Conservation (phyloP, 306 rosid genomes). For the Vigna trinervia region DNA sequence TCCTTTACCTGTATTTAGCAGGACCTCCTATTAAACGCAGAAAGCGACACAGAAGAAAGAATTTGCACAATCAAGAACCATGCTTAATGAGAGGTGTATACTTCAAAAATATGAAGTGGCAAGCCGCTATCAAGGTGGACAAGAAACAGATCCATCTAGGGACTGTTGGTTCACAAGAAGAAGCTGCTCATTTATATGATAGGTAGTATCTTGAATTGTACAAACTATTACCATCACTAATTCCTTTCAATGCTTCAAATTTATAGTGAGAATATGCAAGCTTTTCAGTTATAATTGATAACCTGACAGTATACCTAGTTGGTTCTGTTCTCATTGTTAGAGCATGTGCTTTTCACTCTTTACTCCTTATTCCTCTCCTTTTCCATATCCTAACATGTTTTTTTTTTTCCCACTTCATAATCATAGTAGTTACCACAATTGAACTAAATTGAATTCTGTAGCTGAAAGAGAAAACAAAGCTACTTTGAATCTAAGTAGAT, state of each 20-base stretch:
- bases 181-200: conserved; percentile 91
- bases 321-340: conserved; percentile 3
- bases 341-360: background rate
- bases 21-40: conserved; percentile 88
- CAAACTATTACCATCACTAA: background rate
- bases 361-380: conserved; percentile 1
- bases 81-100: conserved; percentile 92
- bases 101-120: conserved; percentile 97
- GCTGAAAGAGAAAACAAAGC: background rate
- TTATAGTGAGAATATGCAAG: conserved; percentile 3
- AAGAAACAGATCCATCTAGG: conserved; percentile 98
- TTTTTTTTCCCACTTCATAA: background rate
- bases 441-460: background rate
- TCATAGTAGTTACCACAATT: background rate
- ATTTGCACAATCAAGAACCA: conserved; percentile 73
- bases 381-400: conserved; percentile 4
- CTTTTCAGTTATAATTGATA: conserved; percentile 31
- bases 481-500: conserved; percentile 8
- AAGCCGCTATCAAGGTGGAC: conserved; percentile 95
- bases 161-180: conserved; percentile 93
- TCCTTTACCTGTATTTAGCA: conserved; percentile 45
- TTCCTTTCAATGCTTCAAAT: conserved; percentile 22
- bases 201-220: conserved; percentile 54
- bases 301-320: background rate
- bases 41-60: conserved; percentile 85